A percentile compares a stretch with the other conserved stretches of the same genome.
phyloP scores from a whole-genome alignment of 2,329 filamentous ascomycete species.

The Colletotrichum musicola region DNA sequence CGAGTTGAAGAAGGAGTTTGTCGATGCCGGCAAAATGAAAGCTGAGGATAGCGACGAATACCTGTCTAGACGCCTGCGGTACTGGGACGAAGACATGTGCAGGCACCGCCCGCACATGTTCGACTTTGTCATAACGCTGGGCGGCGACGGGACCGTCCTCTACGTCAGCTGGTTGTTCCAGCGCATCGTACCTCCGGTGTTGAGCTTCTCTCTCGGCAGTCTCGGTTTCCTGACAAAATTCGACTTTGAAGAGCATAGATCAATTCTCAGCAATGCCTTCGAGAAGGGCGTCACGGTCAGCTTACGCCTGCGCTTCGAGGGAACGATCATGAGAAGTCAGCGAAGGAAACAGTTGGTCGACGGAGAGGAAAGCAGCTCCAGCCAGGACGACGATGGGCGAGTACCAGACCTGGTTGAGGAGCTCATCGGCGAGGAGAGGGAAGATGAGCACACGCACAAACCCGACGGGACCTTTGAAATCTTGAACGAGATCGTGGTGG shows the following conservation, averaged over 20 bases:
- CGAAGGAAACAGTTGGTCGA: slow-evolving; percentile 52
- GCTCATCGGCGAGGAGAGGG: slow-evolving; percentile 85
- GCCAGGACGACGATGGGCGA: slow-evolving; percentile 53
- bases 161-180: slow-evolving; percentile 98
- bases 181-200: slow-evolving; percentile 89
- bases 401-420: slow-evolving; percentile 86
- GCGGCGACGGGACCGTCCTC: slow-evolving; percentile 95
- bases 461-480: slow-evolving; percentile 91
- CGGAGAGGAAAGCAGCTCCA: slow-evolving; percentile 42
- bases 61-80: slow-evolving; percentile 72
- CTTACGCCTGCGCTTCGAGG: slow-evolving; percentile 89
- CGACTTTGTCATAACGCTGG: slow-evolving; percentile 92
- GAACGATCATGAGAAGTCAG: slow-evolving; percentile 88
- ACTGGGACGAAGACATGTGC: slow-evolving; percentile 88
- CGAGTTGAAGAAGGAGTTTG: slow-evolving; percentile 65
- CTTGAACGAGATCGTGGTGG: slow-evolving; percentile 96
- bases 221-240: slow-evolving; percentile 97
- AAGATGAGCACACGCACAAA: slow-evolving; percentile 85
- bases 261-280: slow-evolving; percentile 79
- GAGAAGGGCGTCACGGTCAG: slow-evolving; percentile 89
- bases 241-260: slow-evolving; percentile 82
- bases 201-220: slow-evolving; percentile 92
- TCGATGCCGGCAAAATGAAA: slow-evolving; percentile 50
- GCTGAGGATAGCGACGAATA: slow-evolving; percentile 50
- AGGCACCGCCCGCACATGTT: slow-evolving; percentile 84